A percentile compares a stretch with the other conserved stretches of the same genome.
Evolutionary conservation across 345 rosid genomes (phyloP).

Genomic region (Mallotus nudiflorus): DNA sequence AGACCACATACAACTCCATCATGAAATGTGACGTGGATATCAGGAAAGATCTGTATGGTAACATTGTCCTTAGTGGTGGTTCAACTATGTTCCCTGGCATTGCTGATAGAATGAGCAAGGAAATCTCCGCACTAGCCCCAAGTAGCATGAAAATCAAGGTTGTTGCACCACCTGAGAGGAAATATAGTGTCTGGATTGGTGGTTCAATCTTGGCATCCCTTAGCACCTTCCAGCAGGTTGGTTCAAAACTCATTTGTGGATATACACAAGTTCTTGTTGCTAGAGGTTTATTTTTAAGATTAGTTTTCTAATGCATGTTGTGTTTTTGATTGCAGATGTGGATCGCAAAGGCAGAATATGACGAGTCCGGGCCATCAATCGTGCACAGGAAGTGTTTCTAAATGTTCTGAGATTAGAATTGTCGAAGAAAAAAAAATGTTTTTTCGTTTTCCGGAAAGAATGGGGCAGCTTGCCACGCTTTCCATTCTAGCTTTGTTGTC

Average conservation of each 20-base stretch:
- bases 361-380: constrained; percentile 90
- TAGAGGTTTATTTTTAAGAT: neutral
- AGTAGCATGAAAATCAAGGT: constrained; percentile 98
- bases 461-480: constrained; percentile 31
- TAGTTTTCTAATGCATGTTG: constrained; percentile 1
- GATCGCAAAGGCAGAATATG: constrained; percentile 93
- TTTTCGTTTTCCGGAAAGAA: constrained; percentile 19
- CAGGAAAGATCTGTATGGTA: constrained; percentile 83
- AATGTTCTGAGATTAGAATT: constrained; percentile 26
- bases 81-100: constrained; percentile 90
- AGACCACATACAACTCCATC: constrained; percentile 88
- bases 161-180: constrained; percentile 90
- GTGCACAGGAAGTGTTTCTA: constrained; percentile 96
- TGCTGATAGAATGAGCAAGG: constrained; percentile 92
- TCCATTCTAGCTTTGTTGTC: constrained; percentile 35
- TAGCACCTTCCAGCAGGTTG: constrained; percentile 95
- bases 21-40: constrained; percentile 94
- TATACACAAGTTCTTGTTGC: neutral
- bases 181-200: constrained; percentile 94
- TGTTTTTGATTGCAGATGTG: constrained; percentile 63
- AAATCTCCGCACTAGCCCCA: constrained; percentile 86
- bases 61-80: constrained; percentile 94
- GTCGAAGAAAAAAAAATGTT: constrained; percentile 1
- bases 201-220: constrained; percentile 90
- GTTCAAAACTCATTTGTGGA: neutral